A percentile compares a stretch with the other conserved stretches of the same genome.
Conservation (phyloP, 345 rosid genomes). For the Arabidopsis thaliana region DNA sequence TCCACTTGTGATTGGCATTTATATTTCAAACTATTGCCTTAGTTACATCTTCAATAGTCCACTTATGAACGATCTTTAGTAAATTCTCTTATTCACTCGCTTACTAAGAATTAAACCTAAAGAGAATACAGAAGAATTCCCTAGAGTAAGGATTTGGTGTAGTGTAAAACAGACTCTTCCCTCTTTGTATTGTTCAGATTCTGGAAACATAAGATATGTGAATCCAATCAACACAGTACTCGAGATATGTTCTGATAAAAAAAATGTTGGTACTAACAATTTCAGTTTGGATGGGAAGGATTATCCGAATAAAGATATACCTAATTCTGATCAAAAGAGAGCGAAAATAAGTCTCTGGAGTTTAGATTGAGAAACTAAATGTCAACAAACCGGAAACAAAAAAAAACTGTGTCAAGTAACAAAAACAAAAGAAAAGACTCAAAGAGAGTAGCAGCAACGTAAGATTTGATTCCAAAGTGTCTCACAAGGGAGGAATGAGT, state of each 20-base stretch:
- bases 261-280: not conserved
- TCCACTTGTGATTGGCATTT: not conserved
- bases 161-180: too few relatives aligned
- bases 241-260: not conserved
- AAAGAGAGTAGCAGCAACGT: not conserved
- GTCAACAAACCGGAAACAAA: not conserved
- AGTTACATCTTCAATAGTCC: not conserved
- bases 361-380: not conserved
- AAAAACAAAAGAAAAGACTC: not conserved
- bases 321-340: not conserved
- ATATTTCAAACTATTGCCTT: not conserved
- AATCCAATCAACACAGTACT: too few relatives aligned
- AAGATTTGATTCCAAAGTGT: constrained; percentile 21
- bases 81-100: not conserved
- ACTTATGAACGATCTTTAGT: not conserved
- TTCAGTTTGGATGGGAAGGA: not conserved
- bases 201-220: not conserved
- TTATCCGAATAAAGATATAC: not conserved
- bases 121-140: too few relatives aligned
- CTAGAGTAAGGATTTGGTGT: too few relatives aligned
- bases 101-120: not conserved
- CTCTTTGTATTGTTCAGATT: too few relatives aligned
- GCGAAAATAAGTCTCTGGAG: not conserved
- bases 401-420: not conserved
- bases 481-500: constrained; percentile 25